A percentile compares a stretch with the other conserved stretches of the same genome.
Conservation (phyloP, 768 basidiomycete genomes). For the Termitomyces heimii region DNA sequence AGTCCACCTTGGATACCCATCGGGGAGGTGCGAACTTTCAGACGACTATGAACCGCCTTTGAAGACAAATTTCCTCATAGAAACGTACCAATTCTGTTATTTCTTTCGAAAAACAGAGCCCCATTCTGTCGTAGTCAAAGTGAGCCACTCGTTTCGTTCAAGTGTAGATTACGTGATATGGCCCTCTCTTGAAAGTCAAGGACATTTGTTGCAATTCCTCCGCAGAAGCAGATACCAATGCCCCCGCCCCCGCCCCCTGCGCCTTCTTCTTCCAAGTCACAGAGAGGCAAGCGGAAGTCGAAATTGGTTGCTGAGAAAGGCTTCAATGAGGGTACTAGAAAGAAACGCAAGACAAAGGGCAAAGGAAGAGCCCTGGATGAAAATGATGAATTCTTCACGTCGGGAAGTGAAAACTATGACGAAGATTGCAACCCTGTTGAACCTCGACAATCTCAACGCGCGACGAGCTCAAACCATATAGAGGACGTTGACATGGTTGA, state of each 20-base stretch:
- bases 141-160: slow-evolving; percentile 19
- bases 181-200: slow-evolving; percentile 25
- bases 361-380: slow-evolving; percentile 22
- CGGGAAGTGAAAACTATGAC: slow-evolving; percentile 11
- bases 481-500: slow-evolving; percentile 14
- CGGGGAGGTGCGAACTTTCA: slow-evolving; percentile 56
- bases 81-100: slow-evolving; percentile 86
- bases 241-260: slow-evolving; percentile 13
- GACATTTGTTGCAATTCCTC: slow-evolving; percentile 29
- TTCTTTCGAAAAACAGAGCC: slow-evolving; percentile 81
- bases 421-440: slow-evolving; percentile 4
- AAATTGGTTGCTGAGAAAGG: slow-evolving; percentile 5
- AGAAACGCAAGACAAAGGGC: slow-evolving; percentile 34
- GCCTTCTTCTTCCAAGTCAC: slow-evolving; percentile 11
- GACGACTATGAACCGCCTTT: background rate
- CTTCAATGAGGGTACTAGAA: slow-evolving; percentile 11
- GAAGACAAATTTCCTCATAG: slow-evolving; percentile 29
- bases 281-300: slow-evolving; percentile 17
- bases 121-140: slow-evolving; percentile 81
- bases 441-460: slow-evolving; percentile 5
- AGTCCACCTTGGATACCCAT: slow-evolving; percentile 74
- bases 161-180: background rate
- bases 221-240: slow-evolving; percentile 17
- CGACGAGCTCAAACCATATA: slow-evolving; percentile 19
- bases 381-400: slow-evolving; percentile 17